A percentile compares a stretch with the other conserved stretches of the same genome.
phyloP scores from a whole-genome alignment of 1,284 basidiomycete genomes.

The Pascua sp. region DNA sequence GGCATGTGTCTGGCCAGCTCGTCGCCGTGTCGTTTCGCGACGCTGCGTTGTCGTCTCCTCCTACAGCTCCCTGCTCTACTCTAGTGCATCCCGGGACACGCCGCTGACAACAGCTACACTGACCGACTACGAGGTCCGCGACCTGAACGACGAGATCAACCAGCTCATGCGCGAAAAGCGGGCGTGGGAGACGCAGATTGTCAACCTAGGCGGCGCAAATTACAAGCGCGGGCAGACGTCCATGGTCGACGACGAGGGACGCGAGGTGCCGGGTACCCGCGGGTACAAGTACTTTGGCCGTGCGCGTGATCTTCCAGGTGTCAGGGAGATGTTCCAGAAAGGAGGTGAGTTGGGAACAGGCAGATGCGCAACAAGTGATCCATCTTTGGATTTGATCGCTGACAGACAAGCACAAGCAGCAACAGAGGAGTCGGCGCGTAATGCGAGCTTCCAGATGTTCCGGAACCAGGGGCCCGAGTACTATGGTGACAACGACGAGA shows the following conservation, averaged over 20 bases:
- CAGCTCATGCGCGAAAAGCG: conserved; percentile 89
- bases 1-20: too few species aligned
- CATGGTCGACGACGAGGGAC: conserved; percentile 89
- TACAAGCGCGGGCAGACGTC: conserved; percentile 79
- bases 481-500: conserved; percentile 88
- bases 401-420: conserved; percentile 60
- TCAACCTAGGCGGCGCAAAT: conserved; percentile 91
- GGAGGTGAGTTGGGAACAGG: conserved; percentile 56
- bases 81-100: neutral
- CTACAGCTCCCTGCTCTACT: too few species aligned
- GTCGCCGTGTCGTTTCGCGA: neutral
- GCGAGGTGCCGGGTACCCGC: conserved; percentile 92
- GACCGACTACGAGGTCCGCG: conserved; percentile 93
- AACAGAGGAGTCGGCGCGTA: conserved; percentile 68
- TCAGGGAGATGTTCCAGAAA: conserved; percentile 85
- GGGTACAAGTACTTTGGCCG: conserved; percentile 99
- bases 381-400: neutral
- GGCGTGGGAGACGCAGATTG: conserved; percentile 97
- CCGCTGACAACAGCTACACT: conserved; percentile 63
- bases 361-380: too few species aligned
- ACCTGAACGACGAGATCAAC: conserved; percentile 98
- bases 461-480: conserved; percentile 81
- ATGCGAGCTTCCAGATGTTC: conserved; percentile 82
- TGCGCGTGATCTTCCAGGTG: conserved; percentile 92
- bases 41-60: too few species aligned